Evolutionary conservation across 768 basidiomycete genomes (phyloP).

Genomic region (Suillus tomentosus): DNA sequence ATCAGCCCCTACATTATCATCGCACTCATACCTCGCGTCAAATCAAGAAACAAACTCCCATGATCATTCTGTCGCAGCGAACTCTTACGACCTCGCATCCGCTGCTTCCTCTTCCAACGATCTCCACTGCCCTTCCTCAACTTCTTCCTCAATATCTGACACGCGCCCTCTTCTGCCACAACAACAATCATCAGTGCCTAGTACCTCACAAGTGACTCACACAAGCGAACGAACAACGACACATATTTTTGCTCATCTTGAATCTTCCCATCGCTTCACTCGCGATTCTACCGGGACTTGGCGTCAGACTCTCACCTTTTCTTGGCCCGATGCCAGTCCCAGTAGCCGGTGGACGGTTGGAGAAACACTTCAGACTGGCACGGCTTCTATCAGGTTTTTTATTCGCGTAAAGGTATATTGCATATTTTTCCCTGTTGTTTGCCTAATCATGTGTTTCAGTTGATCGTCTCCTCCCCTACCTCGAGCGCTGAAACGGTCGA

Average conservation of each 20-base stretch:
- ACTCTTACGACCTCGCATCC: constrained; percentile 24
- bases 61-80: constrained; percentile 27
- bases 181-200: constrained; percentile 15
- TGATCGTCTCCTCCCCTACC: constrained; percentile 46
- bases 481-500: constrained; percentile 67
- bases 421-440: constrained; percentile 13
- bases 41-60: constrained; percentile 10
- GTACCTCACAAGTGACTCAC: constrained; percentile 13
- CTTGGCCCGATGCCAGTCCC: constrained; percentile 72
- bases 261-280: constrained; percentile 60
- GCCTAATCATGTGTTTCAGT: constrained; percentile 30
- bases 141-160: constrained; percentile 30
- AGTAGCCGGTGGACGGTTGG: constrained; percentile 78
- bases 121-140: constrained; percentile 20
- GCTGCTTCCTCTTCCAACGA: constrained; percentile 22
- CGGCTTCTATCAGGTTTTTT: constrained; percentile 70
- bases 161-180: constrained; percentile 28
- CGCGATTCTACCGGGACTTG: constrained; percentile 59
- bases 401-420: constrained; percentile 62
- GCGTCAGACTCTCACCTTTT: constrained; percentile 65
- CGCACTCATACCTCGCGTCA: constrained; percentile 22
- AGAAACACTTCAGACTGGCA: constrained; percentile 68
- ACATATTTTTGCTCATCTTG: constrained; percentile 56
- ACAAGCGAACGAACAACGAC: constrained; percentile 38
- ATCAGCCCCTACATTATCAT: constrained; percentile 21